Percentiles rank a stretch among this genome's conserved stretches.
Conservation (phyloP, 805 yeast genomes). For the Schwanniomyces sp. region DNA sequence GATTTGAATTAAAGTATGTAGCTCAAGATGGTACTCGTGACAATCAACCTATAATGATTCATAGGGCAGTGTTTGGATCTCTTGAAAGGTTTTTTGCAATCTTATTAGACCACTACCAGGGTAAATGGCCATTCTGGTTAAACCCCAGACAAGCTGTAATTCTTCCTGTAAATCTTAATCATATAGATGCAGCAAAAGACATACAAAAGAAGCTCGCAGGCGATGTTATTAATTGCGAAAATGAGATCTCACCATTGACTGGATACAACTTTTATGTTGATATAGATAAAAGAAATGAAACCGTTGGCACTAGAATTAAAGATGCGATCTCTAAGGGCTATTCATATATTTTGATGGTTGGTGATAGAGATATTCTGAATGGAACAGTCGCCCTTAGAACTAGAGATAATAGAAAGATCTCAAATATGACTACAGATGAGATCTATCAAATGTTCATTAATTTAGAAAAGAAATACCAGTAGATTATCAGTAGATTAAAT, state of each 20-base stretch:
- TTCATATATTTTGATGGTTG: conserved; percentile 79
- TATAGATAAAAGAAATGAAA: conserved; percentile 69
- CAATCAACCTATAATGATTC: conserved; percentile 88
- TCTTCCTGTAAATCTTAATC: conserved; percentile 73
- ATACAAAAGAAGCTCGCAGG: conserved; percentile 49
- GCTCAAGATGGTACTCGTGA: conserved; percentile 47
- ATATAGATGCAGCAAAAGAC: conserved; percentile 52
- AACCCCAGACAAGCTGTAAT: conserved; percentile 88
- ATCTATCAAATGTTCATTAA: conserved; percentile 52
- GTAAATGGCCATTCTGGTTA: conserved; percentile 98
- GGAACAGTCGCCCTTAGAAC: conserved; percentile 65
- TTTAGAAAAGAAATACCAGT: conserved; percentile 52
- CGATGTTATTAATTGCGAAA: conserved; percentile 31
- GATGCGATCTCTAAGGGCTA: conserved; percentile 76
- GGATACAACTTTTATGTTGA: conserved; percentile 71
- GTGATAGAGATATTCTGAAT: conserved; percentile 73
- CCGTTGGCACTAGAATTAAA: conserved; percentile 77
- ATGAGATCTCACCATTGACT: conserved; percentile 52
- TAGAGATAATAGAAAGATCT: conserved; percentile 47
- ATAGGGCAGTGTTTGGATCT: conserved; percentile 94
- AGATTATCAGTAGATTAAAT: conserved; percentile 27
- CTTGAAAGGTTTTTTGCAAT: conserved; percentile 91
- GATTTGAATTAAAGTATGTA: conserved; percentile 74
- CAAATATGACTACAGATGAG: conserved; percentile 48
- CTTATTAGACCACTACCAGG: conserved; percentile 83